phyloP scores from a whole-genome alignment of 306 rosid species.

The Medicago arabica region DNA sequence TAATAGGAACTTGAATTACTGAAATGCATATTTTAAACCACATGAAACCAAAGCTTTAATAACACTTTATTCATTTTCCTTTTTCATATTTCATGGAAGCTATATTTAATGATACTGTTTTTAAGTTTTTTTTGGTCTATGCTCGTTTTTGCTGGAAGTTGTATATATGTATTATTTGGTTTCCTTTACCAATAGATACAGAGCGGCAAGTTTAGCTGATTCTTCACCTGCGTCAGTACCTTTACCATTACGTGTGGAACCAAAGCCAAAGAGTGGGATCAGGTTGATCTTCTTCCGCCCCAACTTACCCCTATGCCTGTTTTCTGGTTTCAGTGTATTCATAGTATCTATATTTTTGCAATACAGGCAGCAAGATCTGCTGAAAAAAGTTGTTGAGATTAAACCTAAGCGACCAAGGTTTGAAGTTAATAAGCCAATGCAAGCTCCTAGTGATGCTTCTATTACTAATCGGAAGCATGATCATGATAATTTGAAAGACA shows the following conservation, averaged over 20 bases:
- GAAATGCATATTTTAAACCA: not conserved
- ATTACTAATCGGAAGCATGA: constrained; percentile 39
- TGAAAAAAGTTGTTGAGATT: constrained; percentile 86
- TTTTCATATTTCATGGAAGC: not conserved
- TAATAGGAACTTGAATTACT: constrained; percentile 10
- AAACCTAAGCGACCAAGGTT: constrained; percentile 85
- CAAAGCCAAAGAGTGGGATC: constrained; percentile 92
- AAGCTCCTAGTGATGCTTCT: constrained; percentile 26
- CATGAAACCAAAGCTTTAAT: constrained; percentile 7
- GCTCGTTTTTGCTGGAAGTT: constrained; percentile 27
- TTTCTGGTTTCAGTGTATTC: not conserved
- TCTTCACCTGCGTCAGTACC: constrained; percentile 88
- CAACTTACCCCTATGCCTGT: constrained; percentile 8
- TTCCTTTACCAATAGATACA: constrained; percentile 72
- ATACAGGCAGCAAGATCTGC: constrained; percentile 86
- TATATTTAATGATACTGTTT: not conserved
- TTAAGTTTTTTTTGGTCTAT: not conserved
- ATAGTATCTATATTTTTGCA: constrained; percentile 12
- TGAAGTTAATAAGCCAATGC: constrained; percentile 44
- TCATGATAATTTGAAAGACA: constrained; percentile 42
- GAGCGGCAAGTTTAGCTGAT: constrained; percentile 91
- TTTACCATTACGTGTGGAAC: constrained; percentile 88
- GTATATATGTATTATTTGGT: constrained; percentile 31
- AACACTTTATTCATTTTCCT: not conserved
- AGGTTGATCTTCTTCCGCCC: constrained; percentile 56